Evolutionary conservation across 139 green algal species (phyloP), one percentile per base, ranked within the genome.

Genomic region (Micractinium sp.): DNA sequence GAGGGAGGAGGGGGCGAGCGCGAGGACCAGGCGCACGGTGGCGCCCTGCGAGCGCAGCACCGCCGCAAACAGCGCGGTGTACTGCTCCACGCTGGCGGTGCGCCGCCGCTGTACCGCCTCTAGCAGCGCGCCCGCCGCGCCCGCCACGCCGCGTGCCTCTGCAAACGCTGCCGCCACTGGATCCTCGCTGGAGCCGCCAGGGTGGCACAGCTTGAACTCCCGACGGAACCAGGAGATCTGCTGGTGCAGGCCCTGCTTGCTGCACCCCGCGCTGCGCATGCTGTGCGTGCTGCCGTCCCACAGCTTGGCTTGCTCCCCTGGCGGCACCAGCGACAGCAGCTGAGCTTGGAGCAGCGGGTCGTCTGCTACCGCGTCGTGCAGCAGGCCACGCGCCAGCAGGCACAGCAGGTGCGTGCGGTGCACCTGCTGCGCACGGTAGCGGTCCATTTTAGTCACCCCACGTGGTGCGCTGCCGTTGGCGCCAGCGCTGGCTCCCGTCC

Each of bases 1-100:
- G 33, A 87, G 83, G 18, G 90, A 38, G 33, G 41, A 82, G 1
- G 90, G 86, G 19, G 89, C 31, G 81, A 92, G 80, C 36, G 39
- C 47, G 27, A 53, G 35, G 19, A 96, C 90, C 47, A 90, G 74
- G 36, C 95, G 92, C 35, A 89, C 92, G 23, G 90, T 73, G 47
- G 93, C 88, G 67, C 96, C 97, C 36, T 94, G 87, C 0, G 90
- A 91, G 13, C 97, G 87, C 73, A 97, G 91, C 79, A 95, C 53
- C 19, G 95, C 95, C 41, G 97, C 95, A 91, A 97, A 97, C 36
- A 98, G 79, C 31, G 85, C 90, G 20, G 89, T 89, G 81, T 98
- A 90, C 87, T 95, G 81, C 93, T 97, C 95, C 23, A 87, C 88
- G 0, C 53, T 90, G 35, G 93, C 94, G 7, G 63, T 22, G 69